Conservation (phyloP, 1,139 yeast species). For the Saccharomyces pastorianus region DNA sequence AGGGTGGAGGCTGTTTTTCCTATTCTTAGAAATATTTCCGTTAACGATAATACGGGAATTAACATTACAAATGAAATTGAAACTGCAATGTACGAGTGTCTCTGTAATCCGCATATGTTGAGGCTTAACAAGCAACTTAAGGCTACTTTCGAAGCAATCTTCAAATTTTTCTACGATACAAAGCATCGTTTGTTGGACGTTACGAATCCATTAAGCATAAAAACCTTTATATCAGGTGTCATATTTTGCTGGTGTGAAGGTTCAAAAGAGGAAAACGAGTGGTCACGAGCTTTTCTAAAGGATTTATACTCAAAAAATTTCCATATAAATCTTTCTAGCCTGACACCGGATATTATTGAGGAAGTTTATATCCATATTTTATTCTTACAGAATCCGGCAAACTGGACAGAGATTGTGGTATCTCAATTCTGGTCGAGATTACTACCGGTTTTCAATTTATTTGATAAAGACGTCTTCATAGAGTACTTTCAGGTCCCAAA, state of each 20-base stretch:
- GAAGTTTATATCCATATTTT: constrained; percentile 48
- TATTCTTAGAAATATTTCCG: constrained; percentile 28
- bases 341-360: constrained; percentile 39
- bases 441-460: constrained; percentile 35
- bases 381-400: constrained; percentile 45
- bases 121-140: constrained; percentile 34
- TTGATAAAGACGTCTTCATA: constrained; percentile 37
- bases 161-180: constrained; percentile 26
- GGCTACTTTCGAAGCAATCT: constrained; percentile 30
- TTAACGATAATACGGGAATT: constrained; percentile 16
- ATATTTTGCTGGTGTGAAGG: constrained; percentile 50
- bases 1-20: constrained; percentile 36
- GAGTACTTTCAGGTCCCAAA: constrained; percentile 38
- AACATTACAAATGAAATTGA: constrained; percentile 26
- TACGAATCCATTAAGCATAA: constrained; percentile 13
- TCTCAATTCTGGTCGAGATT: constrained; percentile 48
- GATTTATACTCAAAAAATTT: constrained; percentile 15
- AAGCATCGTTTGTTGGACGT: constrained; percentile 23
- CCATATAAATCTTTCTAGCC: constrained; percentile 13
- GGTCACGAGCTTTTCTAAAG: constrained; percentile 38
- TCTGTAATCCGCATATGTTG: constrained; percentile 45
- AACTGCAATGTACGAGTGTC: constrained; percentile 39
- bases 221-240: constrained; percentile 39
- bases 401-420: constrained; percentile 39
- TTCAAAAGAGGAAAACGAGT: constrained; percentile 36